phyloP scores from a whole-genome alignment of 345 rosid species.

The Pugionium dolabratum region DNA sequence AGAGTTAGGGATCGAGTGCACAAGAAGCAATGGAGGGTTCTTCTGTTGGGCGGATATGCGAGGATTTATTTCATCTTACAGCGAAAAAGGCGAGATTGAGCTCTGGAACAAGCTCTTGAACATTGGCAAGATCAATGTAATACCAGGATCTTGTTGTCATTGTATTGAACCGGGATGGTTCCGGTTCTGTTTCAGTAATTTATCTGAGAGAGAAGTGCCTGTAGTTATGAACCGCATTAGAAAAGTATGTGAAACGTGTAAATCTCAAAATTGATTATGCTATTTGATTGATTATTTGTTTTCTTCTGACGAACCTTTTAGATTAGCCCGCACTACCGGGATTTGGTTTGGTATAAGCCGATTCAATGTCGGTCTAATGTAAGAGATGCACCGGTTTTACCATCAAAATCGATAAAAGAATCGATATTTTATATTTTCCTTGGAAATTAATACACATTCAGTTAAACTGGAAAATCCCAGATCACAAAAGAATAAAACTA shows the following conservation, averaged over 20 bases:
- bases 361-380: neutral
- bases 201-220: conserved; percentile 65
- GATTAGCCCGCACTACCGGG: neutral
- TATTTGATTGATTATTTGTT: conserved; percentile 29
- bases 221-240: conserved; percentile 63
- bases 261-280: conserved; percentile 55
- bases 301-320: neutral
- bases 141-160: conserved; percentile 88
- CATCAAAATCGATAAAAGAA: neutral
- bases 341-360: neutral
- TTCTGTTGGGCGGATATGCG: conserved; percentile 93
- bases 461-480: conserved; percentile 12
- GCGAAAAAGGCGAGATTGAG: conserved; percentile 89
- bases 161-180: conserved; percentile 98
- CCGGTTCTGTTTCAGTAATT: conserved; percentile 62
- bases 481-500: conserved; percentile 23
- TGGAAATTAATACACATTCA: conserved; percentile 14
- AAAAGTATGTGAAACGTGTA: conserved; percentile 62
- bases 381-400: neutral
- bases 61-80: conserved; percentile 65
- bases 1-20: conserved; percentile 63
- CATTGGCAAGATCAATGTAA: conserved; percentile 64
- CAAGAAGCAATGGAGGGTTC: conserved; percentile 64
- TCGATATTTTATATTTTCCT: neutral
- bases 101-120: conserved; percentile 87